Conservation (phyloP, 2,329 filamentous ascomycete genomes). For the Beauveria rudraprayagi region DNA sequence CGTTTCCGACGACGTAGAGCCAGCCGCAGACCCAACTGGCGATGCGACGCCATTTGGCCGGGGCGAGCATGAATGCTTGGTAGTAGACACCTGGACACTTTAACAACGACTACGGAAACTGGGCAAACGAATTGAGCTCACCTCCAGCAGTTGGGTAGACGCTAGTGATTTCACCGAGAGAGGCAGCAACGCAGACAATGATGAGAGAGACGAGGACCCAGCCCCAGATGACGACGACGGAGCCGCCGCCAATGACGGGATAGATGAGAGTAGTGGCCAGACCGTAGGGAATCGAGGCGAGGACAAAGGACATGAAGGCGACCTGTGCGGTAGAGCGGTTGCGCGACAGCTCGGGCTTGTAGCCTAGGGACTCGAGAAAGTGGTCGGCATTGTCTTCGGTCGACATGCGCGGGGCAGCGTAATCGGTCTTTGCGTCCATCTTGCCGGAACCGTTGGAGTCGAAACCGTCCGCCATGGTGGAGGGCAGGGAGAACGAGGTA, state of each 20-base stretch:
- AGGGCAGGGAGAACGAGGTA: not conserved
- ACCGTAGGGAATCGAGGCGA: conserved; percentile 67
- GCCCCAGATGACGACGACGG: conserved; percentile 64
- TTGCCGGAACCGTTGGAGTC: conserved; percentile 15
- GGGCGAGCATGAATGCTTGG: conserved; percentile 67
- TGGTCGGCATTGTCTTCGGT: conserved; percentile 47
- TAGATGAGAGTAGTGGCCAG: conserved; percentile 63
- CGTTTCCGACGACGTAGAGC: conserved; percentile 71
- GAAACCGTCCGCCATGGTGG: conserved; percentile 10
- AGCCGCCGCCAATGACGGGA: conserved; percentile 57
- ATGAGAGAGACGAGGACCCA: conserved; percentile 62
- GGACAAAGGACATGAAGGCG: conserved; percentile 69
- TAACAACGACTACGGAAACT: not conserved
- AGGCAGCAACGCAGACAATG: conserved; percentile 62
- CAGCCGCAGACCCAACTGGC: conserved; percentile 67
- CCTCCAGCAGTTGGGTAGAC: conserved; percentile 71
- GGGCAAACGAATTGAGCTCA: conserved; percentile 10
- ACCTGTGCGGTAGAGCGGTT: conserved; percentile 61
- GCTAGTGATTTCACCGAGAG: conserved; percentile 66
- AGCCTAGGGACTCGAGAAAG: conserved; percentile 55
- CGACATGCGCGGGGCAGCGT: conserved; percentile 16
- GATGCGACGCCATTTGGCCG: conserved; percentile 50
- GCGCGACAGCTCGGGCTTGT: conserved; percentile 56
- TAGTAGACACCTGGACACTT: conserved; percentile 53
- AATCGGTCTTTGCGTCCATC: conserved; percentile 23